These are phyloP conservation scores for Psidium guajava DNA, from an alignment of 345 rosid species.

Conservation along the genomic window DNA sequence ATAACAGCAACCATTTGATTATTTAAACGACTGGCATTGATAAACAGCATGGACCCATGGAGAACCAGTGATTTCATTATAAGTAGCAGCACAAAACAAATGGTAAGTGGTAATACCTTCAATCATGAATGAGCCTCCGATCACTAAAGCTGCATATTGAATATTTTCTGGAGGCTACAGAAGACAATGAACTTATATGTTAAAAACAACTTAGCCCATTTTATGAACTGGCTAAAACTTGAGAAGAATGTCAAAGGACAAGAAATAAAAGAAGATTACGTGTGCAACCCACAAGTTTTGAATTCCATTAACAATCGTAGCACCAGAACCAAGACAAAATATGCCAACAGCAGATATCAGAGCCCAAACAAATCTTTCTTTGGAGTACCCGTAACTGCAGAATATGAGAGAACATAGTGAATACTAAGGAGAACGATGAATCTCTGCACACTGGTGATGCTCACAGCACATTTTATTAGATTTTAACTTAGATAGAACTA, in stretches of 20 bases:
- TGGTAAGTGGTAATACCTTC: constrained; percentile 44
- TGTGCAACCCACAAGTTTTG: constrained; percentile 79
- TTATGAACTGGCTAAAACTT: neutral
- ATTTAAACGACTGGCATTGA: neutral
- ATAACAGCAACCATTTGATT: constrained; percentile 1
- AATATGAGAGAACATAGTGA: constrained; percentile 9
- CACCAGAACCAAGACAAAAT: constrained; percentile 98
- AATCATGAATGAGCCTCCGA: constrained; percentile 85
- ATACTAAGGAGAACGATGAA: neutral
- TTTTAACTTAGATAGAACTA: neutral
- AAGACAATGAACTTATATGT: constrained; percentile 3
- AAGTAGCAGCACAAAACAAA: neutral
- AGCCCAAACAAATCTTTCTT: constrained; percentile 99
- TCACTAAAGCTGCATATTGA: constrained; percentile 80
- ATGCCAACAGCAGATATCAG: constrained; percentile 99
- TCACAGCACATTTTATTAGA: neutral
- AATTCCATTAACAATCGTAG: constrained; percentile 88
- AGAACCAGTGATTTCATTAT: neutral
- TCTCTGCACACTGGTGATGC: neutral
- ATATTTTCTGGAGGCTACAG: constrained; percentile 77
- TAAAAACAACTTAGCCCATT: neutral
- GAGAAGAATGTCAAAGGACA: neutral
- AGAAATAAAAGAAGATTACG: constrained; percentile 23
- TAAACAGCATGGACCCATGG: neutral
- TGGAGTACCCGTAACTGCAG: constrained; percentile 90